Evolutionary conservation across 495 filamentous ascomycete species (phyloP).

Genomic region (Evernia prunastri): DNA sequence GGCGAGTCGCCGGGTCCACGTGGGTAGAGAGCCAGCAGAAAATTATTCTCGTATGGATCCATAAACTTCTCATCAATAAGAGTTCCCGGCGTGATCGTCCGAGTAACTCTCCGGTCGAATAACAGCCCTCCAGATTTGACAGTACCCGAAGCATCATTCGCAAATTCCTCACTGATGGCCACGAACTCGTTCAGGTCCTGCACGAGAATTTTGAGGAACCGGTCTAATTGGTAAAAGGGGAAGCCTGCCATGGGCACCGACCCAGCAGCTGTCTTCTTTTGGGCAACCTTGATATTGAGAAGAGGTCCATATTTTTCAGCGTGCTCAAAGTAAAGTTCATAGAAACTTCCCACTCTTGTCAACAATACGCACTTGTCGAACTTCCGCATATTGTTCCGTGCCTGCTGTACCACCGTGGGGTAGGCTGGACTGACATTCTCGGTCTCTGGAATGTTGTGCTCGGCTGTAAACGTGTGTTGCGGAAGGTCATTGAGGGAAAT

Average conservation of each 20-base stretch:
- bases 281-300: conserved; percentile 81
- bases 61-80: conserved; percentile 97
- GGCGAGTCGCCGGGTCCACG: conserved; percentile 28
- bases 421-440: conserved; percentile 56
- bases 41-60: conserved; percentile 87
- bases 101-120: conserved; percentile 76
- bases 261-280: conserved; percentile 67
- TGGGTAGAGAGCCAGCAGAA: conserved; percentile 66
- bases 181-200: conserved; percentile 85
- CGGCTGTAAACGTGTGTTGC: conserved; percentile 49
- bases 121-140: conserved; percentile 65
- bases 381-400: conserved; percentile 81
- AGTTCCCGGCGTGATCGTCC: conserved; percentile 89
- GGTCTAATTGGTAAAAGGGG: conserved; percentile 83
- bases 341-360: conserved; percentile 89
- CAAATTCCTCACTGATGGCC: conserved; percentile 89
- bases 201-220: conserved; percentile 86
- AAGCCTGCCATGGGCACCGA: conserved; percentile 89
- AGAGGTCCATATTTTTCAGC: conserved; percentile 81
- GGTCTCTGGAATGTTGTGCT: conserved; percentile 37
- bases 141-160: conserved; percentile 57
- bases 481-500: conserved; percentile 59
- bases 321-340: conserved; percentile 93
- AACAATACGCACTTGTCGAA: conserved; percentile 84
- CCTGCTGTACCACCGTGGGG: conserved; percentile 82